Evolutionary conservation across 805 yeast genomes (phyloP).

Genomic region (Candida cerambycidarum): DNA sequence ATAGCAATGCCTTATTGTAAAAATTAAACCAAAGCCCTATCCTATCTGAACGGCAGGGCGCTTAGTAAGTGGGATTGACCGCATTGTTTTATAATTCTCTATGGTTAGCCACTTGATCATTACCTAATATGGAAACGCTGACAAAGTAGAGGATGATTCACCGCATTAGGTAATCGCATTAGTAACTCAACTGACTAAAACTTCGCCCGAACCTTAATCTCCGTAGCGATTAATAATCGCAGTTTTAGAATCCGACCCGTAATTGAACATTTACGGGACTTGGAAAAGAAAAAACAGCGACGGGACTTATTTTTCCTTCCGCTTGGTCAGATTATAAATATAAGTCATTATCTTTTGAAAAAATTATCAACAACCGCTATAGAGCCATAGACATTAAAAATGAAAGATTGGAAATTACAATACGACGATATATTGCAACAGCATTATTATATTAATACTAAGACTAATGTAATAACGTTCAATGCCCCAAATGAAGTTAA

Average conservation of each 20-base stretch:
- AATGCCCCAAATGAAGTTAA: slow-evolving; percentile 49
- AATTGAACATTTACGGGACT: background rate
- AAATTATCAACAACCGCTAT: background rate
- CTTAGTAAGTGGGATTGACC: too few species aligned
- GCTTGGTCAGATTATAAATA: slow-evolving; percentile 1
- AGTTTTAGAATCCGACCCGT: slow-evolving; percentile 2
- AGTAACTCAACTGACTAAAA: background rate
- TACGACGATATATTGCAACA: slow-evolving; percentile 38
- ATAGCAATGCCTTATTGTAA: too few species aligned
- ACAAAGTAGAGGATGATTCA: too few species aligned
- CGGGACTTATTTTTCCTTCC: background rate
- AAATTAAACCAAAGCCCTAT: too few species aligned
- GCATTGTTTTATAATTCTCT: too few species aligned
- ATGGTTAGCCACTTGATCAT: too few species aligned
- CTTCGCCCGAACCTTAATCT: background rate
- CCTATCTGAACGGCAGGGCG: too few species aligned
- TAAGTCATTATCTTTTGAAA: background rate
- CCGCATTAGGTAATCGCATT: background rate
- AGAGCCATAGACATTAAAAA: too few species aligned
- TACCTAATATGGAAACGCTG: too few species aligned
- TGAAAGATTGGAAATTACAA: slow-evolving; percentile 23
- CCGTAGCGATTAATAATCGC: slow-evolving; percentile 5
- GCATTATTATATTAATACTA: slow-evolving; percentile 39
- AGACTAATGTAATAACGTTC: slow-evolving; percentile 36
- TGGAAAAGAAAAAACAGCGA: background rate